Conservation (phyloP, 805 yeast species). For the Ogataea ganodermae region DNA sequence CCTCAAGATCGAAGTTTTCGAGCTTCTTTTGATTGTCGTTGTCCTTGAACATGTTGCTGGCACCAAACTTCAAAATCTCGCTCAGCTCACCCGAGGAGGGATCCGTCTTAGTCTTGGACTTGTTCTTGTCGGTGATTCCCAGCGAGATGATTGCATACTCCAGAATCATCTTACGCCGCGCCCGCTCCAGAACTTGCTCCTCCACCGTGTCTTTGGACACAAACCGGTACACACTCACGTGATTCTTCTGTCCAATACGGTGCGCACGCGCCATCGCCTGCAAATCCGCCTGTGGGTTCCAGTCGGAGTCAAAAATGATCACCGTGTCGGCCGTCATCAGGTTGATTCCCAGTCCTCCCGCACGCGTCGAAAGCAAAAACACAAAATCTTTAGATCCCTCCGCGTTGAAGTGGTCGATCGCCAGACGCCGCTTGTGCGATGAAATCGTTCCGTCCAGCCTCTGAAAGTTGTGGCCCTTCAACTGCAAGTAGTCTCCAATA, state of each 20-base stretch:
- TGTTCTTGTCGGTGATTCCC: slow-evolving; percentile 80
- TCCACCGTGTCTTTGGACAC: slow-evolving; percentile 98
- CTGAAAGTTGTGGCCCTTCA: slow-evolving; percentile 87
- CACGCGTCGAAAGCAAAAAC: slow-evolving; percentile 89
- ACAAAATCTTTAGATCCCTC: slow-evolving; percentile 91
- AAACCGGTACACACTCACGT: slow-evolving; percentile 94
- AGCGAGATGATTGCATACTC: slow-evolving; percentile 96
- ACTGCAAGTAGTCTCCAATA: slow-evolving; percentile 85
- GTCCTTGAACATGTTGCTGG: slow-evolving; percentile 97
- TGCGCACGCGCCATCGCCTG: slow-evolving; percentile 99
- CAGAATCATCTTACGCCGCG: slow-evolving; percentile 95
- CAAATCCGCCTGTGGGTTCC: slow-evolving; percentile 99
- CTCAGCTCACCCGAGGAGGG: slow-evolving; percentile 84
- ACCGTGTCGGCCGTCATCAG: slow-evolving; percentile 99
- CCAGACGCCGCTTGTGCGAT: slow-evolving; percentile 86
- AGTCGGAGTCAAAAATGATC: slow-evolving; percentile 94
- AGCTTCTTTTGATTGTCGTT: slow-evolving; percentile 89
- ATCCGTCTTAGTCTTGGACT: slow-evolving; percentile 60
- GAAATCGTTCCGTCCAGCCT: slow-evolving; percentile 96
- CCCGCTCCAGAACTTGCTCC: slow-evolving; percentile 95
- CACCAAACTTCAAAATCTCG: slow-evolving; percentile 96
- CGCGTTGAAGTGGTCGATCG: slow-evolving; percentile 95
- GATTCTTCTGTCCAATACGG: slow-evolving; percentile 98
- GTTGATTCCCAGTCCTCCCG: slow-evolving; percentile 98
- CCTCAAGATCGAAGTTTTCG: slow-evolving; percentile 93